These are phyloP conservation scores for Cephaloascus albidus DNA, from an alignment of 805 yeast species.

Conservation along the genomic window DNA sequence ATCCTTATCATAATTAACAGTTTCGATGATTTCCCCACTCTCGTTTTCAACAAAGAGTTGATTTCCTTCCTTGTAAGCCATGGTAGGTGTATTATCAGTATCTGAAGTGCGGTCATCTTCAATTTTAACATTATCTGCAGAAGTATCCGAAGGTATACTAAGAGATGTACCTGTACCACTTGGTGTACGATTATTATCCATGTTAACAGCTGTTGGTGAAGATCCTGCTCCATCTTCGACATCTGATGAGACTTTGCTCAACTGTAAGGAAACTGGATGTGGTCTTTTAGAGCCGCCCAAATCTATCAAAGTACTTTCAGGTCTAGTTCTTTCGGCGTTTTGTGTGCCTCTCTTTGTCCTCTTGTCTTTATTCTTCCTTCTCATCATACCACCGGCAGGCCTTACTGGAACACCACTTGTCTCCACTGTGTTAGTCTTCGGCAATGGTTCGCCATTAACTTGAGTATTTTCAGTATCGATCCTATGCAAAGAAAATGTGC, in stretches of 20 bases:
- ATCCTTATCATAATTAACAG: constrained; percentile 30
- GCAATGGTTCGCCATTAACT: constrained; percentile 8
- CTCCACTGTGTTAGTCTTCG: constrained; percentile 35
- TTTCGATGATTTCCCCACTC: constrained; percentile 70
- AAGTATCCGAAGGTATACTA: too few relatives aligned
- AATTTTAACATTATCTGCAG: constrained; percentile 1
- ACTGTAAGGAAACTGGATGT: constrained; percentile 27
- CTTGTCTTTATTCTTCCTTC: constrained; percentile 30
- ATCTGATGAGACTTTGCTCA: constrained; percentile 17
- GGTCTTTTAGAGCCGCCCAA: constrained; percentile 20
- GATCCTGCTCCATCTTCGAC: constrained; percentile 5
- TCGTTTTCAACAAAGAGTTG: constrained; percentile 71
- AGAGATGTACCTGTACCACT: neutral
- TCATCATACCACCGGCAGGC: constrained; percentile 69
- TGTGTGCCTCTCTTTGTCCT: constrained; percentile 3
- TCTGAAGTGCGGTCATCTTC: neutral
- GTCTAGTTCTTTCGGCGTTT: constrained; percentile 8
- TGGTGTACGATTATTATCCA: neutral
- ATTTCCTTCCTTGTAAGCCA: constrained; percentile 53
- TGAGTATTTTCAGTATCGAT: constrained; percentile 46
- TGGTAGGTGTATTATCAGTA: constrained; percentile 12
- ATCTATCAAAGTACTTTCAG: neutral
- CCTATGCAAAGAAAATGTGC: constrained; percentile 75
- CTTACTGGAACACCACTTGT: constrained; percentile 56
- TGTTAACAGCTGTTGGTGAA: constrained; percentile 1